Conservation (phyloP, 495 filamentous ascomycete genomes). For the Penicillium soppii region DNA sequence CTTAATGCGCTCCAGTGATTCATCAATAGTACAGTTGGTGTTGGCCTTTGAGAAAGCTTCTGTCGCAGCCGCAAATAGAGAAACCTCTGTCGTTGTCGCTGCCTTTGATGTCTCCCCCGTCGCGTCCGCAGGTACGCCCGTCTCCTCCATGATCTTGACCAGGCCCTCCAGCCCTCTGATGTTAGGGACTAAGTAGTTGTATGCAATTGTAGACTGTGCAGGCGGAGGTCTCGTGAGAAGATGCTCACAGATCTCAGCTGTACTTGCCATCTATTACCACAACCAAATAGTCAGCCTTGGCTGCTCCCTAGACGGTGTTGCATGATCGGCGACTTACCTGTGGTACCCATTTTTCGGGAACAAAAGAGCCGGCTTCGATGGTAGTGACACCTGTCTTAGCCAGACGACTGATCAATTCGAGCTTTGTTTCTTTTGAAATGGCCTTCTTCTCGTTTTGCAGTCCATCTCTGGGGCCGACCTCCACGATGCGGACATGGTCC, state of each 20-base stretch:
- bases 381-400: constrained; percentile 81
- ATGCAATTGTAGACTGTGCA: constrained; percentile 68
- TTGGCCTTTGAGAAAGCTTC: constrained; percentile 90
- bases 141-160: constrained; percentile 42
- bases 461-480: constrained; percentile 93
- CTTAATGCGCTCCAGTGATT: constrained; percentile 73
- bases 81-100: constrained; percentile 65
- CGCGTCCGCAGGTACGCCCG: constrained; percentile 40
- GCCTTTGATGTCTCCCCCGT: constrained; percentile 34
- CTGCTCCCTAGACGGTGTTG: background rate
- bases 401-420: constrained; percentile 76
- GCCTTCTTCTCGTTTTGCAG: constrained; percentile 91
- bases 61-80: constrained; percentile 89
- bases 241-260: constrained; percentile 74
- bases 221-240: constrained; percentile 60
- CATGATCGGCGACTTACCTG: constrained; percentile 57
- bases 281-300: constrained; percentile 3
- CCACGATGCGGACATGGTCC: constrained; percentile 69
- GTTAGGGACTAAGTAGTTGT: constrained; percentile 94
- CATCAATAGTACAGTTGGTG: constrained; percentile 83
- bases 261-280: constrained; percentile 79
- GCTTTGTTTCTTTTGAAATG: constrained; percentile 78
- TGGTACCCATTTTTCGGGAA: constrained; percentile 96
- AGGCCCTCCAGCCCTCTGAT: constrained; percentile 68
- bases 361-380: constrained; percentile 95